Base-by-base conservation (phyloP, 129 eudicot genomes). In the Flaveria robusta region DNA sequence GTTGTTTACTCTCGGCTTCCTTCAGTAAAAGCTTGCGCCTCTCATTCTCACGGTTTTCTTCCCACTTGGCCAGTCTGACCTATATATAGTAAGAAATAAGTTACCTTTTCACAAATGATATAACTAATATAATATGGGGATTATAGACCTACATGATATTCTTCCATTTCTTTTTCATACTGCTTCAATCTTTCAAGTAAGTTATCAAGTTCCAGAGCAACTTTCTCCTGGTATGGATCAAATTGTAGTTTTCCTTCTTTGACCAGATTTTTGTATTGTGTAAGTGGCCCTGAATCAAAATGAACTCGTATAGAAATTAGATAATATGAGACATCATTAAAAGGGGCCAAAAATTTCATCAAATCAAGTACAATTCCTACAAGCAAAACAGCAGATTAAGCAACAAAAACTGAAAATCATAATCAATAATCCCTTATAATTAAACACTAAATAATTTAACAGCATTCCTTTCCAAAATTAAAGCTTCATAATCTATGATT, bases 171-270 rank as follows among this genome's bases (percentile, higher is more conserved):
- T 74, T 86, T 87, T 84, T 94, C 98, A 81, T 87, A 94, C 41
- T 86, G 83, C 68, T 82, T 77, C 78, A 94, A 84, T 46, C 92
- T 91, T 68, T 84, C 77, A 20, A 94, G 89, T 41, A 94, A 73
- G 80, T 86, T 84, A 63, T 91, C 92, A 37, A 94, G 85, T 75
- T 91, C 88, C 37, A 73, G 29, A 78, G 97, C 98, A 79, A 94
- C 88, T 72, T 88, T 87, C 83, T 94, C 97, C 77, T 94, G 98
- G 74, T 89, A 84, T 42, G 98, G 93, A 83, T 94, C 98, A 81
- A 91, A 83, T 58, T 89, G 88, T 41, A 94, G 79, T 77, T 91
- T 85, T 50, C 93, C 93, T 81, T 89, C 91, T 71, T 89, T 86
- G 26, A 91, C 96, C 41, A 94, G 90, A 70, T 69, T 79, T 74